Conservation (phyloP, 495 filamentous ascomycete species). For the Xylaria longipes region DNA sequence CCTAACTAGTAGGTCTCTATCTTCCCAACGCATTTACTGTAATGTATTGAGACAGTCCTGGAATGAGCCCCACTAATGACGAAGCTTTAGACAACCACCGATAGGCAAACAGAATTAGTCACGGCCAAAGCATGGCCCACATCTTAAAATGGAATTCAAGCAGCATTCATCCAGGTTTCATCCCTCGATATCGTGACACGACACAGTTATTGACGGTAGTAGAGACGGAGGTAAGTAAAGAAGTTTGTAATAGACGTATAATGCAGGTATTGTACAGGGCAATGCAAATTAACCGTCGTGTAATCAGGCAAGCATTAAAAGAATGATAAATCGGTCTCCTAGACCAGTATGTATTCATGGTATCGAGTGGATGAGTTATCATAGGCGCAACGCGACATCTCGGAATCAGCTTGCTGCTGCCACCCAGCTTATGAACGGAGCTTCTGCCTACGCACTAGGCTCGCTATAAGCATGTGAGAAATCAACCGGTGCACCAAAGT, state of each 20-base stretch:
- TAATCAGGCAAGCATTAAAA: not conserved
- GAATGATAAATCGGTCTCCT: not conserved
- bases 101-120: not conserved
- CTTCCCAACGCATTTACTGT: not conserved
- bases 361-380: not conserved
- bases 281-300: not conserved
- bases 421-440: not conserved
- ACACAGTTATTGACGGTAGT: not conserved
- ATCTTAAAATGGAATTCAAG: not conserved
- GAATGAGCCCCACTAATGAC: constrained; percentile 5
- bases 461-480: constrained; percentile 30
- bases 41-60: not conserved
- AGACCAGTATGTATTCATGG: not conserved
- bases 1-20: not conserved
- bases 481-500: constrained; percentile 49
- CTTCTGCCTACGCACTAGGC: constrained; percentile 2
- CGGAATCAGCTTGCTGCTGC: not conserved
- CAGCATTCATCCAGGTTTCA: not conserved
- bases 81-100: constrained; percentile 6
- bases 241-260: not conserved
- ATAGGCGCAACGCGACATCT: not conserved
- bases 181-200: not conserved
- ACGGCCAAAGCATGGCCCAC: not conserved
- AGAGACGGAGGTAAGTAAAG: not conserved
- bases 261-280: not conserved